Evolutionary conservation across 352 stramenopile species (phyloP).

Genomic region (Globisporangium parvum): DNA sequence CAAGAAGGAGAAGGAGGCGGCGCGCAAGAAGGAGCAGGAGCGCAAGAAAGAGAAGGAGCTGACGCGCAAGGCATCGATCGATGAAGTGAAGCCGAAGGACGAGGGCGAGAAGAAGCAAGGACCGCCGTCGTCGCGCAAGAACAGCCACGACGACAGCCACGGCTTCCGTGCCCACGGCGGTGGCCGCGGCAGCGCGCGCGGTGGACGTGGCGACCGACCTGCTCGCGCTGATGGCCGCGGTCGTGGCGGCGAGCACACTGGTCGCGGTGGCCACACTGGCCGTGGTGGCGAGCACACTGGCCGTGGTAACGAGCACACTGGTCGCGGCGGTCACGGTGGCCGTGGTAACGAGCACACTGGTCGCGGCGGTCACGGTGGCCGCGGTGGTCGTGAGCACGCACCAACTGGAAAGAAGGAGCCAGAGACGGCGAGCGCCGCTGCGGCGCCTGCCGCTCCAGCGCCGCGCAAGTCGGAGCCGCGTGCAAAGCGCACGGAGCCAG

Average conservation of each 20-base stretch:
- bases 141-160: conserved; percentile 37
- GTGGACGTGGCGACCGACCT: conserved; percentile 23
- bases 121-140: conserved; percentile 21
- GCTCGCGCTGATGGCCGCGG: conserved; percentile 22
- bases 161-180: conserved; percentile 15
- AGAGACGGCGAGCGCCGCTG: conserved; percentile 7
- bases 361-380: conserved; percentile 17
- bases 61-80: conserved; percentile 11
- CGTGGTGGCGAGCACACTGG: conserved; percentile 12
- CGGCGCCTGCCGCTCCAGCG: conserved; percentile 6
- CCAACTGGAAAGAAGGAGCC: conserved; percentile 20
- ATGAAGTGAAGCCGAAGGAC: conserved; percentile 18
- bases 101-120: conserved; percentile 27
- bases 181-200: conserved; percentile 19
- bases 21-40: conserved; percentile 20
- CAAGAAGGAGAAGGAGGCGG: conserved; percentile 36
- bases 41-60: conserved; percentile 20
- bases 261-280: conserved; percentile 24
- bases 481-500: conserved; percentile 38
- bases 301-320: conserved; percentile 14
- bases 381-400: conserved; percentile 28
- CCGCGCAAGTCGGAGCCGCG: conserved; percentile 41
- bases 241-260: conserved; percentile 15
- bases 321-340: not conserved
- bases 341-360: conserved; percentile 25